phyloP scores from a whole-genome alignment of 805 yeast genomes.

The Candida silvatica region DNA sequence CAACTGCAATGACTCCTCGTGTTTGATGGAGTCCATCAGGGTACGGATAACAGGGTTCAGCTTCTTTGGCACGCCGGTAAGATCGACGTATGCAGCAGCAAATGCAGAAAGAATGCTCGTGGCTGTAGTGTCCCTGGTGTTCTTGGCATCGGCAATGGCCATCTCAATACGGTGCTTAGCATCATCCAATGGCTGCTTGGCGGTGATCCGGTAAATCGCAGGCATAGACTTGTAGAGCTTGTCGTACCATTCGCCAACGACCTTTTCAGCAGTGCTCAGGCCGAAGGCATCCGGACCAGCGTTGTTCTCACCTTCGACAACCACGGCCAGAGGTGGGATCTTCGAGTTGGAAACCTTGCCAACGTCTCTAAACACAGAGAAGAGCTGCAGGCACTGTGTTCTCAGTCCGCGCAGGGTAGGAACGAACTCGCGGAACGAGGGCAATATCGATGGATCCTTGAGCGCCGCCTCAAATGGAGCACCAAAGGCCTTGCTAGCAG shows the following conservation, averaged over 20 bases:
- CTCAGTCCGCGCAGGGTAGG: constrained; percentile 81
- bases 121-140: constrained; percentile 39
- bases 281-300: constrained; percentile 94
- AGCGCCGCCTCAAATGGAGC: constrained; percentile 27
- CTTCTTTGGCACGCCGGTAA: constrained; percentile 73
- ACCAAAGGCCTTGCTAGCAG: constrained; percentile 5
- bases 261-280: constrained; percentile 64
- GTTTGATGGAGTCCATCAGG: constrained; percentile 85
- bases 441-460: constrained; percentile 33
- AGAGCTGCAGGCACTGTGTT: constrained; percentile 77
- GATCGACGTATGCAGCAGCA: constrained; percentile 63
- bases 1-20: constrained; percentile 55
- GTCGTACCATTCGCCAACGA: constrained; percentile 55
- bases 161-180: constrained; percentile 58
- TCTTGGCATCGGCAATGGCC: constrained; percentile 63
- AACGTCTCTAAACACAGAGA: constrained; percentile 66
- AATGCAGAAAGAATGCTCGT: constrained; percentile 61
- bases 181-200: constrained; percentile 69
- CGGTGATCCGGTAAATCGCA: constrained; percentile 61
- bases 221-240: constrained; percentile 54
- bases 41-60: constrained; percentile 83
- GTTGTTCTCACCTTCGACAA: constrained; percentile 89
- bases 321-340: constrained; percentile 76
- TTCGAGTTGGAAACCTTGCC: constrained; percentile 67
- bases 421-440: constrained; percentile 72